Evolutionary conservation across 2,329 filamentous ascomycete species (phyloP).

Genomic region (Proliferodiscus dingleyae): DNA sequence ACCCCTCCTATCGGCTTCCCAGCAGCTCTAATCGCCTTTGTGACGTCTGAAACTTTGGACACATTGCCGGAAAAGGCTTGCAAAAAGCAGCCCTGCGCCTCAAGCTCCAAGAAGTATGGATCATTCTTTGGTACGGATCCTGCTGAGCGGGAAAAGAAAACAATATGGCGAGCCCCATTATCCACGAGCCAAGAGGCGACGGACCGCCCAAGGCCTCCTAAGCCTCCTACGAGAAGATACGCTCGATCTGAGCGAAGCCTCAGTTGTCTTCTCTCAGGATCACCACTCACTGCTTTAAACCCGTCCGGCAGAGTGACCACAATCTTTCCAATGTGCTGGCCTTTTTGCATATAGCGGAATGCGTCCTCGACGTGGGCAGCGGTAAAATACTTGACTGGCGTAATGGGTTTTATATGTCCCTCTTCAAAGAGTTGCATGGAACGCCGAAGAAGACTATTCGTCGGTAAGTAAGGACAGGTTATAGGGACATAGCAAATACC

Average conservation of each 20-base stretch:
- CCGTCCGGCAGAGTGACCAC: slow-evolving; percentile 27
- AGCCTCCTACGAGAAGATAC: slow-evolving; percentile 36
- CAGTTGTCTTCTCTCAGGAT: neutral
- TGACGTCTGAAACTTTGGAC: slow-evolving; percentile 2
- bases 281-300: neutral
- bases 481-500: neutral
- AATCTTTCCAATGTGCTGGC: slow-evolving; percentile 39
- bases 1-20: slow-evolving; percentile 16
- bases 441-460: neutral
- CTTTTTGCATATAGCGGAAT: slow-evolving; percentile 32
- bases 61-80: slow-evolving; percentile 1
- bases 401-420: neutral
- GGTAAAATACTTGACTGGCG: slow-evolving; percentile 4
- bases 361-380: neutral
- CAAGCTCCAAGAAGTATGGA: slow-evolving; percentile 4
- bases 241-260: slow-evolving; percentile 11
- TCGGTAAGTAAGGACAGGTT: neutral
- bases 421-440: neutral
- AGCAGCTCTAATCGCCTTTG: neutral
- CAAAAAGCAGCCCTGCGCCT: slow-evolving; percentile 1
- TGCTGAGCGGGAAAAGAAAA: slow-evolving; percentile 31
- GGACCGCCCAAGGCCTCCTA: slow-evolving; percentile 35
- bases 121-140: neutral
- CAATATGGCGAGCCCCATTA: slow-evolving; percentile 32
- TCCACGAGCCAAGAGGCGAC: slow-evolving; percentile 34